These are phyloP conservation scores for Lavandula angustifolia DNA, from an alignment of 257 asterid genomes.

Conservation along the genomic window DNA sequence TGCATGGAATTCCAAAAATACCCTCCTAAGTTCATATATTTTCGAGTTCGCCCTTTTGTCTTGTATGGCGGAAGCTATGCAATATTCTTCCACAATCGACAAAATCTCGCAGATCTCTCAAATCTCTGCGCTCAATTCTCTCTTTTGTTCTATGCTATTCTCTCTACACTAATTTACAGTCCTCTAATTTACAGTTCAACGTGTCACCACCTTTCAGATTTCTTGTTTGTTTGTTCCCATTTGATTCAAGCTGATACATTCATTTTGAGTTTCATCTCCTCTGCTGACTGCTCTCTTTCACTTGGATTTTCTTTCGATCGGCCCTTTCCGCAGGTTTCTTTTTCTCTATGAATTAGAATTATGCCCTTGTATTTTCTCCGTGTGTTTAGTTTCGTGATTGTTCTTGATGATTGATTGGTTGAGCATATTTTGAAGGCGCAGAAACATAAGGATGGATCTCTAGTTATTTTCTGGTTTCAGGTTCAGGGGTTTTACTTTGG, in stretches of 20 bases:
- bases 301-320: constrained; percentile 33
- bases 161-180: too few relatives aligned
- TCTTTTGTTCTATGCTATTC: too few relatives aligned
- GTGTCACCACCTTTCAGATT: too few relatives aligned
- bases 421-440: not conserved
- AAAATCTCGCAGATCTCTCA: too few relatives aligned
- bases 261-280: constrained; percentile 27
- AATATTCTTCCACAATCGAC: too few relatives aligned
- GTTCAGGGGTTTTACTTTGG: constrained; percentile 19
- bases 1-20: too few relatives aligned
- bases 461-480: constrained; percentile 9
- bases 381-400: constrained; percentile 23
- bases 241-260: too few relatives aligned
- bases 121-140: too few relatives aligned
- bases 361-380: not conserved
- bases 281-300: constrained; percentile 32
- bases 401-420: constrained; percentile 5
- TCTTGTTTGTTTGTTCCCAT: constrained; percentile 9
- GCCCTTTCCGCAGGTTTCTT: constrained; percentile 31
- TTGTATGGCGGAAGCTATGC: too few relatives aligned
- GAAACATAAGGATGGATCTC: constrained; percentile 23
- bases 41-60: too few relatives aligned
- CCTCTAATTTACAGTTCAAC: too few relatives aligned
- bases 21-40: too few relatives aligned
- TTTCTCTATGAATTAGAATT: constrained; percentile 22